Conservation (phyloP, 805 yeast genomes). For the Suhomyces sp. region DNA sequence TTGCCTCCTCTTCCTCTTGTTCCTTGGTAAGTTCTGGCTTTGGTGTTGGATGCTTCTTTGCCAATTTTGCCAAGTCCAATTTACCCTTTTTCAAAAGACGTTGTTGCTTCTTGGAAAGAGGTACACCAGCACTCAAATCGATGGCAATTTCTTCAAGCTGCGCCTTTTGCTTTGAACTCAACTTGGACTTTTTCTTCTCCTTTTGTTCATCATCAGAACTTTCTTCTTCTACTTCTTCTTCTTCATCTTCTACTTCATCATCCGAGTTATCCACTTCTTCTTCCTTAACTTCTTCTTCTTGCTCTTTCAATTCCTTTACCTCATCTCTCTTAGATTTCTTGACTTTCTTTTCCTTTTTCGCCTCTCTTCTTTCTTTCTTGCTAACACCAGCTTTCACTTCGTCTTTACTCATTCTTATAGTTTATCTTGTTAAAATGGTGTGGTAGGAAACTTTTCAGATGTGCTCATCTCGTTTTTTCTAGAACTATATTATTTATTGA, state of each 20-base stretch:
- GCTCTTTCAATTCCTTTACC: slow-evolving; percentile 9
- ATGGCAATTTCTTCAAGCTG: slow-evolving; percentile 66
- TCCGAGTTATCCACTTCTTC: slow-evolving; percentile 9
- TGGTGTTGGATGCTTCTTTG: slow-evolving; percentile 36
- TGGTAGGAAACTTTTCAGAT: too few relatives aligned
- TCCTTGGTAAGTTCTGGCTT: slow-evolving; percentile 37
- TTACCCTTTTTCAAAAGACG: slow-evolving; percentile 66
- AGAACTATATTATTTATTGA: too few relatives aligned
- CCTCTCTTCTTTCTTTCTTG: slow-evolving; percentile 19
- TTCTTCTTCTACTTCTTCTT: slow-evolving; percentile 10
- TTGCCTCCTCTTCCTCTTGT: slow-evolving; percentile 26
- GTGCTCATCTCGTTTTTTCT: too few relatives aligned
- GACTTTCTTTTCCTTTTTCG: slow-evolving; percentile 25
- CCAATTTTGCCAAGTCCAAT: slow-evolving; percentile 59
- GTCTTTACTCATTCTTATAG: not conserved
- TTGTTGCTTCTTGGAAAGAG: slow-evolving; percentile 88
- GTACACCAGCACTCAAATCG: slow-evolving; percentile 67
- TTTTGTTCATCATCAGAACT: slow-evolving; percentile 9
- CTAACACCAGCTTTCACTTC: too few relatives aligned
- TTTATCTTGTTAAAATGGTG: too few relatives aligned
- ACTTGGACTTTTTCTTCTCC: slow-evolving; percentile 9
- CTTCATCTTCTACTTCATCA: slow-evolving; percentile 10
- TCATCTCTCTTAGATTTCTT: slow-evolving; percentile 36
- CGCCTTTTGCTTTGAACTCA: too few relatives aligned
- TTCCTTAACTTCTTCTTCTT: slow-evolving; percentile 14